Base-by-base conservation (phyloP, 306 rosid genomes). In the Datisca glomerata region DNA sequence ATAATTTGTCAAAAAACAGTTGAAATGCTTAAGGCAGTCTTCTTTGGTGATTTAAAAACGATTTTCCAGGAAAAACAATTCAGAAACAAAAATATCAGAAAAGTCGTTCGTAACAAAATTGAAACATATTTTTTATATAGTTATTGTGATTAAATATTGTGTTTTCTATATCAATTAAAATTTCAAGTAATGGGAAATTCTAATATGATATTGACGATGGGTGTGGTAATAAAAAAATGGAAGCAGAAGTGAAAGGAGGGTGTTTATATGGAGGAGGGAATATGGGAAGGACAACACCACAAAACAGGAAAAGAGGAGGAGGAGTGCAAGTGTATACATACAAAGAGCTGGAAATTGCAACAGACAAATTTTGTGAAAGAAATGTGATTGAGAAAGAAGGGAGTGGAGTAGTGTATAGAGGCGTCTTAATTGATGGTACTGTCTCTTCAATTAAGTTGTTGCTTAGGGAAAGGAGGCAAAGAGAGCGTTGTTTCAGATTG, bases 401-500 rank as follows among this genome's bases (percentile, higher is more conserved):
- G 22, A 60, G 56, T 59, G 91, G 86, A 40, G 66, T 65, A 58
- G 75, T 80, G 56, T 91, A 75, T 14, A 80, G 63, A 67, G 92
- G 96, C 37, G 76, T 78, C 50, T 60, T 91, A 8, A 49, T 61
- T 24, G 98, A 91, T 75, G 98, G 92, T 13, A 74, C 94, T 20
- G 42, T 68, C 51, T 86, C 79, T 10, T 92, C 96, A 46, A 71
- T 91, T 63, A 91, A 84, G 69, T 60, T 69, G 78, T 42, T 85
- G 40, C 56, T 39, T 2, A 66, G 67, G 53, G 74, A 73, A 18
- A 94, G 98, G 15, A 85, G 70, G 74, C 96, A 80, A 32, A 80
- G 85, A 47, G 98, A 91, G 76, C 98, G 96, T 68, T 79, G 87
- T 37, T 91, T 91, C 74, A 78, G 96, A 70, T 56, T 66, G 55